Evolutionary conservation across 2,329 filamentous ascomycete genomes (phyloP).

Genomic region (Xylaria sp.): DNA sequence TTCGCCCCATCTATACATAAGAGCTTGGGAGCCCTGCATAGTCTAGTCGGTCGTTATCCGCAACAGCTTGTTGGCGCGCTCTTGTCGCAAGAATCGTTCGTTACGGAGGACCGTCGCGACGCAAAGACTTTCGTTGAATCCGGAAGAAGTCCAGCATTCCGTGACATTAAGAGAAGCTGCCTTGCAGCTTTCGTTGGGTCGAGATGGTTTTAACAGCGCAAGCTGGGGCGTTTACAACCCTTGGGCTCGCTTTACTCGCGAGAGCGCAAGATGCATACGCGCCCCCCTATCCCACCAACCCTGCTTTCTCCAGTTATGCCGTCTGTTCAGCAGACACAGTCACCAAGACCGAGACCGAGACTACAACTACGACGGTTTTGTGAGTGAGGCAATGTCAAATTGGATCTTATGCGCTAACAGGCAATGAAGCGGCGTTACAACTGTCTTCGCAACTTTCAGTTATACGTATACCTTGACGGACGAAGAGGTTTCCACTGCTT

Average conservation of each 20-base stretch:
- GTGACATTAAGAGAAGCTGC: not conserved
- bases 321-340: constrained; percentile 23
- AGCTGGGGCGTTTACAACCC: constrained; percentile 27
- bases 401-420: constrained; percentile 15
- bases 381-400: constrained; percentile 1
- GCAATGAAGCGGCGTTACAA: constrained; percentile 22
- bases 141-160: not conserved
- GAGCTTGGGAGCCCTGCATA: constrained; percentile 8
- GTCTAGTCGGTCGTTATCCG: constrained; percentile 5
- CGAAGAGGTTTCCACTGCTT: constrained; percentile 17
- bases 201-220: constrained; percentile 29
- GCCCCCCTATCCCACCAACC: not conserved
- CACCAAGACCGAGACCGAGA: constrained; percentile 29
- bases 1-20: constrained; percentile 17
- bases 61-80: constrained; percentile 5
- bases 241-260: constrained; percentile 26
- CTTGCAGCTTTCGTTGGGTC: constrained; percentile 8
- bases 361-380: constrained; percentile 18
- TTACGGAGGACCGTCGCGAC: constrained; percentile 21
- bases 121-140: constrained; percentile 9
- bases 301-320: constrained; percentile 10
- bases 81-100: constrained; percentile 19
- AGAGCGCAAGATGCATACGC: constrained; percentile 25
- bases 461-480: constrained; percentile 23
- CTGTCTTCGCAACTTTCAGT: constrained; percentile 21